Evolutionary conservation across 1,139 yeast genomes (phyloP).

Genomic region (Lodderomyces margitis): DNA sequence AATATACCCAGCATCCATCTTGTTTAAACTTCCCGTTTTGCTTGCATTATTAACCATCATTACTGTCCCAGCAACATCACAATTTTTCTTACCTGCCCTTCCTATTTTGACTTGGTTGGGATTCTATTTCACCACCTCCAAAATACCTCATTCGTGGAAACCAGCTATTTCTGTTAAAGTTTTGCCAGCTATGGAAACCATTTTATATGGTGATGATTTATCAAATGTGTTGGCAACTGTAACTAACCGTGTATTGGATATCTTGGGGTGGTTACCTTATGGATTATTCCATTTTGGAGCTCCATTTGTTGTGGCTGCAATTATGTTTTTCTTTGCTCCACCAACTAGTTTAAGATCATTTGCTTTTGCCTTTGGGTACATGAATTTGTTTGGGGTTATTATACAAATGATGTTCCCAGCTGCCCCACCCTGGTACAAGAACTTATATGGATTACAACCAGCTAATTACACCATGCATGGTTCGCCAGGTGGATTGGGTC

Average conservation of each 20-base stretch:
- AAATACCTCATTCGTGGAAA: constrained; percentile 73
- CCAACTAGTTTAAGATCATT: constrained; percentile 85
- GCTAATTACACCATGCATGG: constrained; percentile 93
- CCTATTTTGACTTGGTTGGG: constrained; percentile 90
- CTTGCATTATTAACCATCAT: constrained; percentile 40
- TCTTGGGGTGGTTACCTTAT: constrained; percentile 94
- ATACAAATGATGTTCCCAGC: constrained; percentile 85
- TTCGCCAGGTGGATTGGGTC: constrained; percentile 92
- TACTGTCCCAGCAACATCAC: constrained; percentile 73
- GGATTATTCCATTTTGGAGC: constrained; percentile 87
- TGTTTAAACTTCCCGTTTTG: constrained; percentile 45
- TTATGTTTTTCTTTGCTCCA: constrained; percentile 85
- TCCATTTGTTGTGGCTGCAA: constrained; percentile 82
- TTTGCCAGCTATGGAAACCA: constrained; percentile 91
- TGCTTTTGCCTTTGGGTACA: constrained; percentile 96
- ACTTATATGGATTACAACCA: constrained; percentile 78
- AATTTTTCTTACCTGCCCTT: constrained; percentile 80
- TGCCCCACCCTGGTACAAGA: constrained; percentile 98
- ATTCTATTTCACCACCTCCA: constrained; percentile 75
- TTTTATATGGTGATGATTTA: constrained; percentile 89
- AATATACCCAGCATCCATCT: constrained; percentile 51
- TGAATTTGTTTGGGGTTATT: constrained; percentile 83
- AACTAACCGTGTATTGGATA: constrained; percentile 66
- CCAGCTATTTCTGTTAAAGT: constrained; percentile 90
- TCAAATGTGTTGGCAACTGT: constrained; percentile 81